Evolutionary conservation across 202 grass and related monocot genomes (phyloP), one percentile per base, ranked within the genome.

Genomic region (Digitaria exilis): DNA sequence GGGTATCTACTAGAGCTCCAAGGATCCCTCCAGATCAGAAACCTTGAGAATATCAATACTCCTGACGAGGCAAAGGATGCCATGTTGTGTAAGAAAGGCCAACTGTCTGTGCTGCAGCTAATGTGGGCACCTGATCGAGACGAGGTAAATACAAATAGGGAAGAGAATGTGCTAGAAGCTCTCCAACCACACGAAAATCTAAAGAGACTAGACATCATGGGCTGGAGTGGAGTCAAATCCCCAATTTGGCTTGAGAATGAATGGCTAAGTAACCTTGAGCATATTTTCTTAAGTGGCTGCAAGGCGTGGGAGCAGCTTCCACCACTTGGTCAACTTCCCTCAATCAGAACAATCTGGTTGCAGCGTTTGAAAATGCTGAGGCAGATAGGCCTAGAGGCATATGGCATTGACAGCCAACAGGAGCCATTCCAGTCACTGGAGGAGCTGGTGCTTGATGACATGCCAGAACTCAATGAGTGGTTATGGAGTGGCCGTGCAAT

Each of bases 391-490:
- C 18, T 57, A 21, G 88, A 88, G 32, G 42, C 66, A 63, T 86
- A 88, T n/a, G 83, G 77, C 35, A 71, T 74, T 35, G 17, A 71
- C 37, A 81, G 35, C 7, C 57, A 64, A 80, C 18, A 45, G 17
- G 21, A 48, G 25, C 7, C 79, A 18, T 87, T 86, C 55, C 80
- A 64, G 17, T 76, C 70, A 9, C 24, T 91, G 50, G 86, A 94
- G 41, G 89, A 89, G 80, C 76, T 94, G 42, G 71, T 84, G 50
- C 69, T 94, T 57, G 86, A 89, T 56, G 83, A 87, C 61, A 87
- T 89, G 49, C 76, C 80, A 45, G 65, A 91, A 78, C 67, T 87
- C 41, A 73, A 82, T 63, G 52, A 75, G 41, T 94, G 86, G 84
- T 87, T 65, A 63, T 81, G 78, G 69, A 80, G 56, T 42, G 75